Evolutionary conservation across 306 rosid species (phyloP), one percentile per base, ranked within the genome.

Genomic region (Lithocarpus polystachyus): DNA sequence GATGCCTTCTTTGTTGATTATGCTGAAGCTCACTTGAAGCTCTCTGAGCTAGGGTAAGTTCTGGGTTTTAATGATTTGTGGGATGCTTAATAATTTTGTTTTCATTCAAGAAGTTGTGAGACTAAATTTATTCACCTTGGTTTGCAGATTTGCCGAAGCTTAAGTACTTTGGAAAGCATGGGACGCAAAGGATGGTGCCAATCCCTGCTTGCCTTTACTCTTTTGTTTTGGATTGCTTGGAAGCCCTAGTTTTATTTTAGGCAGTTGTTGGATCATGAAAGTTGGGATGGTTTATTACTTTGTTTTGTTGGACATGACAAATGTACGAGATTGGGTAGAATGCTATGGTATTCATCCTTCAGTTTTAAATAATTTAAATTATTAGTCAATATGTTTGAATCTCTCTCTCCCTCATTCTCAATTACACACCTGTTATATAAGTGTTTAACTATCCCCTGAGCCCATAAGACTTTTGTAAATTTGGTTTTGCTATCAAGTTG

Each of bases 31-130:
- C 99, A 96, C 73, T 80, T 24, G 74, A 93, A 86, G 90, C 99
- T 96, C 56, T 93, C 98, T 1, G 99, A 96, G 88, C 94, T 96
- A 12, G 99, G 98, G 99, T 96, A 81, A 68, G 90, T 68, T 26
- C 45, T 26, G 0, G 2, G 23, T 14, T 48, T 43, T 59, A 0
- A 31, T 7, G 4, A 40, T 9, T 8, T 40, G 1, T 5, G 1
- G 55, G 20, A 5, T 3, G 2, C 8, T 5, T 20, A 0, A 11
- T 26, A 10, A 5, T 45, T 3, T 19, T 35, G 4, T 31, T 35
- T 24, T 23, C n/a, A 35, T 40, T 40, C 23, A 1, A 4, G 53
- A 68, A 68, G 28, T 68, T 10, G 17, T 35, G 20, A 18, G 72
- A 67, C n/a, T 10, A 45, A 56, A 22, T 2, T 35, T 12, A 4